These are phyloP conservation scores for Podaxis sp. DNA, from an alignment of 768 basidiomycete genomes.

Conservation along the genomic window DNA sequence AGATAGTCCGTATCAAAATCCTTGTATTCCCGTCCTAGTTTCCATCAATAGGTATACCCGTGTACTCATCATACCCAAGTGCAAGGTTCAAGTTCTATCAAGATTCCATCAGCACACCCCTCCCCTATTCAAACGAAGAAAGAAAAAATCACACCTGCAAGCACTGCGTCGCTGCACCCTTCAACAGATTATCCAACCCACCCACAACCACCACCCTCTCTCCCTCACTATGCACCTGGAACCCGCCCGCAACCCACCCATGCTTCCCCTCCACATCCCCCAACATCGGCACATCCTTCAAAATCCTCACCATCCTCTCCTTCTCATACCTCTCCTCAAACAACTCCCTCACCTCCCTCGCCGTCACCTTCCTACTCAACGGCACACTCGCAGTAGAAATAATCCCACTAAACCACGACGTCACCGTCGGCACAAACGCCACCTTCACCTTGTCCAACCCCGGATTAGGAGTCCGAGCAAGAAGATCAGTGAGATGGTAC, in stretches of 20 bases:
- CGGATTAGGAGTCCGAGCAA: slow-evolving; percentile 28
- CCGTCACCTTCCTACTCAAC: slow-evolving; percentile 62
- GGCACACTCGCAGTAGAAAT: slow-evolving; percentile 85
- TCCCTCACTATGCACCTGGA: slow-evolving; percentile 88
- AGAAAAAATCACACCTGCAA: slow-evolving; percentile 63
- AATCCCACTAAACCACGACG: slow-evolving; percentile 97
- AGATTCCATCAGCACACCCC: not conserved
- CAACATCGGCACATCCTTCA: slow-evolving; percentile 71
- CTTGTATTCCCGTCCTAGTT: not conserved
- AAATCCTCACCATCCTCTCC: slow-evolving; percentile 72
- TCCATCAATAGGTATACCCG: slow-evolving; percentile 60
- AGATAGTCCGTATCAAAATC: too few relatives aligned
- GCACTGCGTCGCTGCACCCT: slow-evolving; percentile 99
- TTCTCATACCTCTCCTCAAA: slow-evolving; percentile 77
- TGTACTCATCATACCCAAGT: slow-evolving; percentile 82
- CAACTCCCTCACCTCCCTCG: slow-evolving; percentile 67
- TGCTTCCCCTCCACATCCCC: slow-evolving; percentile 79
- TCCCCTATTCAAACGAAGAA: not conserved
- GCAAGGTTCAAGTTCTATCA: slow-evolving; percentile 85
- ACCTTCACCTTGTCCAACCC: slow-evolving; percentile 45
- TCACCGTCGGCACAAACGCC: slow-evolving; percentile 85
- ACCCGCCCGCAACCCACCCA: slow-evolving; percentile 88
- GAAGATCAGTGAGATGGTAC: slow-evolving; percentile 71
- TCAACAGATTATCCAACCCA: slow-evolving; percentile 93
- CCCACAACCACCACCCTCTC: slow-evolving; percentile 95